Evolutionary conservation across 306 rosid genomes (phyloP).

Genomic region (Spatholobus suberectus): DNA sequence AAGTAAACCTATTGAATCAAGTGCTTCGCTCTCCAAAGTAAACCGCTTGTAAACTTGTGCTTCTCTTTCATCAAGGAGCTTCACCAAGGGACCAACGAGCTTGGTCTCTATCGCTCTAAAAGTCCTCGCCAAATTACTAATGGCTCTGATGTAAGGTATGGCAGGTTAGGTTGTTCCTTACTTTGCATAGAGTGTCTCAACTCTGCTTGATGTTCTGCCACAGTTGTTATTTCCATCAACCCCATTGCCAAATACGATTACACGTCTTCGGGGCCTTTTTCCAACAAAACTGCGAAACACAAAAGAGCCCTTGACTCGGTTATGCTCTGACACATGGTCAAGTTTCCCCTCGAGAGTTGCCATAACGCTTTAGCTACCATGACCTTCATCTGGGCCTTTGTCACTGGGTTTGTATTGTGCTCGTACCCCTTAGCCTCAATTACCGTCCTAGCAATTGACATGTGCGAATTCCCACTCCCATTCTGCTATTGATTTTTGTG

Average conservation of each 20-base stretch:
- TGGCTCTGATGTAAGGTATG: conserved; percentile 54
- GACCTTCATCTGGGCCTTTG: conserved; percentile 74
- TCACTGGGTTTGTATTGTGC: conserved; percentile 55
- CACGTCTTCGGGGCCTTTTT: conserved; percentile 64
- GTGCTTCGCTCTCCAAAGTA: too few species aligned
- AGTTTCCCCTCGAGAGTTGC: conserved; percentile 65
- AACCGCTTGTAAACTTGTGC: conserved; percentile 39
- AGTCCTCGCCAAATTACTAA: conserved; percentile 77
- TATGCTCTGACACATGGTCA: conserved; percentile 61
- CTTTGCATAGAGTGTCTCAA: conserved; percentile 62
- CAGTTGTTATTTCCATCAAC: conserved; percentile 71
- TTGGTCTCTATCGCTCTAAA: conserved; percentile 75
- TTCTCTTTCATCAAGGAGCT: conserved; percentile 72
- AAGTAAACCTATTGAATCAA: too few species aligned
- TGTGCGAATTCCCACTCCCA: background rate
- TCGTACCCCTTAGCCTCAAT: conserved; percentile 74
- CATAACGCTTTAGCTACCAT: conserved; percentile 78
- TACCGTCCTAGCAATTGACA: conserved; percentile 47
- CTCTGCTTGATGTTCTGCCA: conserved; percentile 65
- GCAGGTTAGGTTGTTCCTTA: conserved; percentile 52
- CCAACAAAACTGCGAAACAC: conserved; percentile 74
- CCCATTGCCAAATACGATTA: conserved; percentile 61
- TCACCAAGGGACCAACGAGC: conserved; percentile 64
- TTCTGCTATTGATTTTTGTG: background rate
- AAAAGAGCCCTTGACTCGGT: conserved; percentile 79